Percentiles rank a stretch among this genome's conserved stretches.
phyloP scores from a whole-genome alignment of 2,329 filamentous ascomycete genomes.

The Sporothrix schenckii region DNA sequence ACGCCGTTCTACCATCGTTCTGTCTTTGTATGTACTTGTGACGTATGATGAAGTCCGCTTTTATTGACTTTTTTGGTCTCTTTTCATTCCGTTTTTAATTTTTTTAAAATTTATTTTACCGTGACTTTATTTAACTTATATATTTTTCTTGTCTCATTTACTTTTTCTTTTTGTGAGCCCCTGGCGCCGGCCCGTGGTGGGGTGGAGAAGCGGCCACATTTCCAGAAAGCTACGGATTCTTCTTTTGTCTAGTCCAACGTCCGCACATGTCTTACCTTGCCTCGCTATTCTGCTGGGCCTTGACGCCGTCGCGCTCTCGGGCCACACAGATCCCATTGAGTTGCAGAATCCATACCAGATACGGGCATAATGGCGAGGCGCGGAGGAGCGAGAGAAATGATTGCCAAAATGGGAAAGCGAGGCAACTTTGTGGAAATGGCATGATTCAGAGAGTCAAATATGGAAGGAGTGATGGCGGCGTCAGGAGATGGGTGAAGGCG shows the following conservation, averaged over 20 bases:
- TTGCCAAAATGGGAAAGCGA: background rate
- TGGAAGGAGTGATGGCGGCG: background rate
- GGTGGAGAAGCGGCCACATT: slow-evolving; percentile 1
- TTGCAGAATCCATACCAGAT: slow-evolving; percentile 9
- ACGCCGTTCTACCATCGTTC: background rate
- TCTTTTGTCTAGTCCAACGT: background rate
- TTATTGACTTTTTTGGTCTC: too few relatives aligned
- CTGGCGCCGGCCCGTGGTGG: background rate
- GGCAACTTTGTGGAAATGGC: slow-evolving; percentile 6
- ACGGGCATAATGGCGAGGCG: slow-evolving; percentile 14
- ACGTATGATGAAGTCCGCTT: too few relatives aligned
- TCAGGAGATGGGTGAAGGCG: background rate
- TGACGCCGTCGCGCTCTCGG: too few relatives aligned
- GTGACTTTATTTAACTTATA: too few relatives aligned
- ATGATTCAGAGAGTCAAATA: background rate
- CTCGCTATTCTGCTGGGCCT: background rate
- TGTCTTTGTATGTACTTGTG: too few relatives aligned
- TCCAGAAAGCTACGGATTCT: slow-evolving; percentile 17
- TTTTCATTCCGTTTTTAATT: too few relatives aligned
- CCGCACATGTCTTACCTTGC: background rate
- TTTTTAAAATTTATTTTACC: too few relatives aligned
- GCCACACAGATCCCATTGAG: background rate
- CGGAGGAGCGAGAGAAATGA: background rate
- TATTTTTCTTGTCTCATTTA: too few relatives aligned
- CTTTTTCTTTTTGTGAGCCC: background rate